A percentile compares a stretch with the other conserved stretches of the same genome.
Evolutionary conservation across 2,329 filamentous ascomycete genomes (phyloP).

Genomic region (Fusarium nelsonii): DNA sequence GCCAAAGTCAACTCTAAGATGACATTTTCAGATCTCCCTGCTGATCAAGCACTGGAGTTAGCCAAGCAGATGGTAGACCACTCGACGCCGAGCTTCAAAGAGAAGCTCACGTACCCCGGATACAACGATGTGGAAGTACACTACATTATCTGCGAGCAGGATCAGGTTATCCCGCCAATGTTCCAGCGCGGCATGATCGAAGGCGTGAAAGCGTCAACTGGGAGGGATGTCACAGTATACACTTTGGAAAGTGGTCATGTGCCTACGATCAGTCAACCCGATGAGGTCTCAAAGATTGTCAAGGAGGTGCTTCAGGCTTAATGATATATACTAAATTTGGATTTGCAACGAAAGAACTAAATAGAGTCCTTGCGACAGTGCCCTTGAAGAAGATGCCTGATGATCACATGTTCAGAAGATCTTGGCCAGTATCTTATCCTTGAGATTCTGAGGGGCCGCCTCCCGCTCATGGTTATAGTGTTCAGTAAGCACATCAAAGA

Average conservation of each 20-base stretch:
- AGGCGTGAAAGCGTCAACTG: slow-evolving; percentile 1
- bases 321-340: fast-evolving
- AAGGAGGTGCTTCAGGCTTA: slow-evolving; percentile 12
- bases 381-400: neutral
- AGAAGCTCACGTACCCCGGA: slow-evolving; percentile 29
- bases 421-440: neutral
- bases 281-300: slow-evolving; percentile 5
- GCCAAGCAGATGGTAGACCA: slow-evolving; percentile 24
- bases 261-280: slow-evolving; percentile 13
- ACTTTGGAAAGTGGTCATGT: slow-evolving; percentile 12
- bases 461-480: neutral
- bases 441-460: neutral
- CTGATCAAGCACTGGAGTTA: slow-evolving; percentile 8
- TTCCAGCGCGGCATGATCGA: slow-evolving; percentile 28
- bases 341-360: neutral
- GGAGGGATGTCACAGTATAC: slow-evolving; percentile 6
- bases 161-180: slow-evolving; percentile 4
- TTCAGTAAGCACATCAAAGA: neutral
- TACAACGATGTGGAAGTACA: slow-evolving; percentile 36
- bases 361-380: fast-evolving
- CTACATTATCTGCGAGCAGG: slow-evolving; percentile 32
- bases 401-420: neutral
- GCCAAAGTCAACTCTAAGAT: neutral
- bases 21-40: slow-evolving; percentile 27
- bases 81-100: slow-evolving; percentile 30